A percentile compares a stretch with the other conserved stretches of the same genome.
These are phyloP conservation scores for Vaccinium darrowii DNA, from an alignment of 148 eudicot genomes.

Conservation along the genomic window DNA sequence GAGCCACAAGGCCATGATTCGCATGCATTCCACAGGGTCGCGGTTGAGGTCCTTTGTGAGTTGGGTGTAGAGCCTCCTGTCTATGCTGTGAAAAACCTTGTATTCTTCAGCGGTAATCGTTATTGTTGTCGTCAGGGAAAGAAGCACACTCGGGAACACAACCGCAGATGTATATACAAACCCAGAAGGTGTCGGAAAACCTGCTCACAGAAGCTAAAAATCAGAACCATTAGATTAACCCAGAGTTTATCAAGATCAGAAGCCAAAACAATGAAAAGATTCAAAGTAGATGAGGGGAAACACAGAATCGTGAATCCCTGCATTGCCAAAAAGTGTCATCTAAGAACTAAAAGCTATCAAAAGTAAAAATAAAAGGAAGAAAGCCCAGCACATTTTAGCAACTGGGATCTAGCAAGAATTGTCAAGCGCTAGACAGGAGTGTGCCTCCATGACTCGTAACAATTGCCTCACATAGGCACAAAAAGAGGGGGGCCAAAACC, in stretches of 20 bases:
- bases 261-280: not conserved
- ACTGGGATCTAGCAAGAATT: not conserved
- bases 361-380: not conserved
- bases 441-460: not conserved
- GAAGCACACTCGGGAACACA: not conserved
- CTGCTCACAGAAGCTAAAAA: constrained; percentile 9
- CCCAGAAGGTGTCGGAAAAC: constrained; percentile 1
- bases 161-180: not conserved
- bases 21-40: constrained; percentile 29
- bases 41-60: constrained; percentile 29
- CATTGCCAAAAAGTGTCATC: not conserved
- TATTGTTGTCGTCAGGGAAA: not conserved
- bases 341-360: not conserved
- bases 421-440: not conserved
- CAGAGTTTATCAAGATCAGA: not conserved
- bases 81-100: constrained; percentile 34
- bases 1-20: constrained; percentile 44
- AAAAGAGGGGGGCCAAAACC: not conserved
- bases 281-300: not conserved
- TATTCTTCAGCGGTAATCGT: constrained; percentile 18
- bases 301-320: not conserved
- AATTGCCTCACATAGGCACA: not conserved
- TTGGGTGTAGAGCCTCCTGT: constrained; percentile 32
- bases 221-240: not conserved
- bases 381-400: not conserved